Base-by-base conservation (phyloP, 441 rosid genomes). In the Melastoma candidum region DNA sequence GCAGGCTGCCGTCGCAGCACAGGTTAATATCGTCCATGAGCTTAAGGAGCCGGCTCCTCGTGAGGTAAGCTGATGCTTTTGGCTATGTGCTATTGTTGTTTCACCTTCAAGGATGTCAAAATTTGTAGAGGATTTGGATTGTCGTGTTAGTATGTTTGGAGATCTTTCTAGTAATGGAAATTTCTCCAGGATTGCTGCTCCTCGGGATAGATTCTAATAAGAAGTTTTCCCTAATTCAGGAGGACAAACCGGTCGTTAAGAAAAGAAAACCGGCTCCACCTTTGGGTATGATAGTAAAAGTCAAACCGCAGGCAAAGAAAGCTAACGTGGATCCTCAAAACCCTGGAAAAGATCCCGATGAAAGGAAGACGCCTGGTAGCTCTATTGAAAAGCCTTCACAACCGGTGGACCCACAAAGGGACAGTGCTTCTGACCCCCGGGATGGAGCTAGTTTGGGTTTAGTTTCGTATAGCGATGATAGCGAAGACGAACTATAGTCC, bases 1-100 rank as follows among this genome's bases (percentile, higher is more conserved):
- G 41, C 77, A 93, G 97, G 96, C 84, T 13, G 97, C 95, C 11
- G 77, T 93, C 46, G 93, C 82, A 63, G 96, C 95, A 49, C 80
- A 73, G 52, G 69, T 88, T 36, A 63, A 71, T 22, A 53, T 66
- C 47, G 69, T 80, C 45, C 81, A 71, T 17, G 96, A 86, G 68
- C 68, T 81, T 65, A 68, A 77, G 63, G 98, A 88, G 60, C 73
- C 74, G 0, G 61, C 79, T n/a, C 66, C 58, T 27, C 55, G 55
- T 13, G 36, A 26, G 66, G 60, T 54, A 14, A 62, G 66, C 29
- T 55, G 22, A 54, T 44, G 22, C 39, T 27, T 17, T 41, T 52
- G 46, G 43, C 12, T 14, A 32, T 32, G 41, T 32, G 8, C 41
- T 32, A 8, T 4, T 4, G 41, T 32, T 4, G 7, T 32, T 32